Evolutionary conservation across 768 basidiomycete species (phyloP).

Genomic region (Rhodotorula diobovata): DNA sequence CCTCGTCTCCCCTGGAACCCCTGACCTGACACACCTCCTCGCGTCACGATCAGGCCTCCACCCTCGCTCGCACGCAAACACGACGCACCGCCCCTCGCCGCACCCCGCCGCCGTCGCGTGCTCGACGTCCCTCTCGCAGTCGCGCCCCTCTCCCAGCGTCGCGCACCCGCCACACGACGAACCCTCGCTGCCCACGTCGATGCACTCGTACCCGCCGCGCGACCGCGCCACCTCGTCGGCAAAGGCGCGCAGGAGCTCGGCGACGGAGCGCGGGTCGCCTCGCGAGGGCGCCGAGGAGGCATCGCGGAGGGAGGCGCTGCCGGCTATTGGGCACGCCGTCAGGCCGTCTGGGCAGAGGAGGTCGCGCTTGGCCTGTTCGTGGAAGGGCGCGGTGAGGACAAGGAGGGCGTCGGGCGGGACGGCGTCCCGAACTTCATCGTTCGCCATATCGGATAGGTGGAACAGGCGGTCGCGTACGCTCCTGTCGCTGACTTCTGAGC

Average conservation of each 20-base stretch:
- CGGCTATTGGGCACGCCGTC: conserved; percentile 32
- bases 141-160: background rate
- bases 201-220: conserved; percentile 14
- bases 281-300: background rate
- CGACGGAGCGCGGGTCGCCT: background rate
- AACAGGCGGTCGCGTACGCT: too few relatives aligned
- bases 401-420: too few relatives aligned
- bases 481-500: too few relatives aligned
- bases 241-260: background rate
- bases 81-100: conserved; percentile 8
- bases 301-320: conserved; percentile 3
- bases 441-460: too few relatives aligned
- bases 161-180: conserved; percentile 34
- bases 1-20: background rate
- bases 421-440: too few relatives aligned
- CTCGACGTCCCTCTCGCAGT: background rate
- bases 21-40: background rate
- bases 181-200: conserved; percentile 9
- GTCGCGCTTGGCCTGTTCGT: too few relatives aligned
- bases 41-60: background rate
- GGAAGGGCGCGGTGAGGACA: too few relatives aligned
- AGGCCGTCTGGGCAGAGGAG: background rate
- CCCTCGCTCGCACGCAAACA: conserved; percentile 8
- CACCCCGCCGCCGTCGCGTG: conserved; percentile 5
- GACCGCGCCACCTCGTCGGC: background rate